phyloP scores from a whole-genome alignment of 106 monocot species.

The Phalaenopsis aphrodite region DNA sequence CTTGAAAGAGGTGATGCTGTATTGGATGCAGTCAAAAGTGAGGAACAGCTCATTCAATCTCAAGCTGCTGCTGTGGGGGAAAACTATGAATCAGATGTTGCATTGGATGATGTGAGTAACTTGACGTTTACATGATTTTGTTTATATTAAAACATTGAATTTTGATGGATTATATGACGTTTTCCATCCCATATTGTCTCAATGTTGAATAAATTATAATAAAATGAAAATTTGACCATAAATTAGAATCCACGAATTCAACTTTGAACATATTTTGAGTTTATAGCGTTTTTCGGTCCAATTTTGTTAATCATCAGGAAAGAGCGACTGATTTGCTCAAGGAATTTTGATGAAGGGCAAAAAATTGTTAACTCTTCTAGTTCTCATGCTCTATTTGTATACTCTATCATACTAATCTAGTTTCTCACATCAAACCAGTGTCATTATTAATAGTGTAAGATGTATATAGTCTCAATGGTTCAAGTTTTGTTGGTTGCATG shows the following conservation, averaged over 20 bases:
- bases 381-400: too few species aligned
- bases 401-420: too few species aligned
- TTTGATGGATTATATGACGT: not conserved
- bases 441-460: too few species aligned
- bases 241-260: not conserved
- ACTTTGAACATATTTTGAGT: not conserved
- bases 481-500: too few species aligned
- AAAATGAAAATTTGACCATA: not conserved
- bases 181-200: not conserved
- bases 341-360: too few species aligned
- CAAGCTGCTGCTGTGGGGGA: not conserved
- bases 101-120: constrained; percentile 7
- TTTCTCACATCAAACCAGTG: too few species aligned
- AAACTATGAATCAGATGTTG: constrained; percentile 3
- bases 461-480: too few species aligned
- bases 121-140: not conserved
- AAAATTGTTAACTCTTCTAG: too few species aligned
- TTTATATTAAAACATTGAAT: not conserved
- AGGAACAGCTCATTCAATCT: not conserved
- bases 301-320: too few species aligned
- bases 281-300: too few species aligned
- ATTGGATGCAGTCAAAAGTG: not conserved
- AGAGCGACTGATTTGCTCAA: too few species aligned
- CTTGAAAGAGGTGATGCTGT: not conserved
- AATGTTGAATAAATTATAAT: not conserved